Evolutionary conservation across 768 basidiomycete species (phyloP), one percentile per base, ranked within the genome.

Genomic region (Cyathus striatus): DNA sequence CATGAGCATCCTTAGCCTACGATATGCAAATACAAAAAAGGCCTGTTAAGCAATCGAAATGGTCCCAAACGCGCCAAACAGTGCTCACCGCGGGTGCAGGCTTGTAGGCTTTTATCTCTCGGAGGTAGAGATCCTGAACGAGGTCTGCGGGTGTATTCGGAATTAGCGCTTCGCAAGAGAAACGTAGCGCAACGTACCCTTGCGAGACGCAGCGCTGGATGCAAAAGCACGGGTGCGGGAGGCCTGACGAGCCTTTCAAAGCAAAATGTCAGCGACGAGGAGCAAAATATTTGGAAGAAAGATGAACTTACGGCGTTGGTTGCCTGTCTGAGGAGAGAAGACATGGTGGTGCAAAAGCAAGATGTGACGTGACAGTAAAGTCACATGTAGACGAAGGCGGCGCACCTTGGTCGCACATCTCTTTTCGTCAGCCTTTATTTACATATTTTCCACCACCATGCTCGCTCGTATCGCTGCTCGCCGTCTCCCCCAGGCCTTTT

Each of bases 1-100:
- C 81, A 62, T 92, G 90, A 41, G 92, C 92, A 62, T 96, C 89
- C 64, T 89, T 83, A 49, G 86, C 79, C 94, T 98, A 45, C n/a
- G 42, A 21, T 34, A n/a, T n/a, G n/a, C n/a, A n/a, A n/a, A 38
- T 25, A 5, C 12, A 16, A 25, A 46, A 32, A 10, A n/a, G n/a
- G 30, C 30, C 30, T 9, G 17, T 23, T 40, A 22, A 9, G 13
- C 6, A 40, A 9, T 23, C 38, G 21, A 12, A 22, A 40, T 21
- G 18, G 10, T 6, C 10, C 18, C 13, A n/a, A n/a, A n/a, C n/a
- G n/a, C n/a, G n/a, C n/a, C n/a, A n/a, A n/a, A n/a, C n/a, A 24
- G 18, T n/a, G 75, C 89, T 62, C 55, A 93, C 92, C 36, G 60
- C 63, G 4, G 79, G 68, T 25, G 81, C 69, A 30, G 89, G 75